Evolutionary conservation across 306 rosid species (phyloP).

Genomic region (Abrus precatorius): DNA sequence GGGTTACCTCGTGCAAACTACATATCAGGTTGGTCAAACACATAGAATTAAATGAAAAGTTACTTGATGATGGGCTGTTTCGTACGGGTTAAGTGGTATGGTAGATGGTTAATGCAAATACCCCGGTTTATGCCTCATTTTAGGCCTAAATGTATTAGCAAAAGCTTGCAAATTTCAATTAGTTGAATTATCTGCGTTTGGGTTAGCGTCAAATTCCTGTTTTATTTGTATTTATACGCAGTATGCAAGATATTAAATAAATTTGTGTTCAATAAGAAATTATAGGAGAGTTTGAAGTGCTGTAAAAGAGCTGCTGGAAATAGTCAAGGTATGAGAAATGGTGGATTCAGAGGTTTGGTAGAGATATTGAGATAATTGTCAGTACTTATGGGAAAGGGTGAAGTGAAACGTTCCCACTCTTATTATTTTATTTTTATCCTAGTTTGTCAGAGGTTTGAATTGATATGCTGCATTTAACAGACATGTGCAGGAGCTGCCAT

Average conservation of each 20-base stretch:
- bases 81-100: background rate
- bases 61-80: background rate
- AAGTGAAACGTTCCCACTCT: background rate
- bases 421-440: constrained; percentile 12
- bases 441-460: constrained; percentile 43
- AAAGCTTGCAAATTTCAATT: background rate
- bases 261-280: background rate
- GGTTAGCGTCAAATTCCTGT: background rate
- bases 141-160: background rate
- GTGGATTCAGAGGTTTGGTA: constrained; percentile 13
- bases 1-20: constrained; percentile 76
- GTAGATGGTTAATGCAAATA: background rate
- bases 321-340: background rate
- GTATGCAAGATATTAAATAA: background rate
- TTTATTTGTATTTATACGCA: background rate
- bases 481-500: constrained; percentile 86
- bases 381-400: background rate
- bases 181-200: background rate
- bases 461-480: constrained; percentile 59
- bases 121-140: background rate
- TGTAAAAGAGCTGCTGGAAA: background rate
- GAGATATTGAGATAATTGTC: background rate
- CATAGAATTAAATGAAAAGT: background rate
- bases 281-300: background rate
- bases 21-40: constrained; percentile 63